These are phyloP conservation scores for Brasenia schreberi DNA, from an alignment of 164 flowering plant genomes.

Conservation along the genomic window DNA sequence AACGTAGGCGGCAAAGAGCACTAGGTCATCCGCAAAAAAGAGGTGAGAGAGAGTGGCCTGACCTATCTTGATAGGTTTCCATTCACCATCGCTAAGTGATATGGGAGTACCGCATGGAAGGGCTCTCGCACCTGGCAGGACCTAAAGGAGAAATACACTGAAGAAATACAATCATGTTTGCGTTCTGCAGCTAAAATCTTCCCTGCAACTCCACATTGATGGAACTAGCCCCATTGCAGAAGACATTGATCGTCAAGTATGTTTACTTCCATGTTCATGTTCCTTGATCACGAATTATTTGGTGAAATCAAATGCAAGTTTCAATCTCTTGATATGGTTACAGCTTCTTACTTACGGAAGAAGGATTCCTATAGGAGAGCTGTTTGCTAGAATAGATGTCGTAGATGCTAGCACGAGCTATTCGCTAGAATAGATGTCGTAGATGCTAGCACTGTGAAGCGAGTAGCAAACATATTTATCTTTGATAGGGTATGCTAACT, in stretches of 20 bases:
- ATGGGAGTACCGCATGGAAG: no score
- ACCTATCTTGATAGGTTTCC: no score
- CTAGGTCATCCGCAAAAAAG: no score
- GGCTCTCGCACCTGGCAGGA: no score
- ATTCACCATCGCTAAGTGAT: no score
- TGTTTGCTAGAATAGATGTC: conserved; percentile 90
- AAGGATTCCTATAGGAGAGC: conserved; percentile 76
- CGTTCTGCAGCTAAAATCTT: conserved; percentile 72
- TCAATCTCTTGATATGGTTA: conserved; percentile 4
- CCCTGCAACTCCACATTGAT: conserved; percentile 79
- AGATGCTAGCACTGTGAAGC: conserved; percentile 76
- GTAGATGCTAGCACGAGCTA: no score
- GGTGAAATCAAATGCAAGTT: no score
- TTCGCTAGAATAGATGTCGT: conserved; percentile 94
- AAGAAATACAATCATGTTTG: no score
- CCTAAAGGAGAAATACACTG: no score
- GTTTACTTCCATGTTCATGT: background rate
- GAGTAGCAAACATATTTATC: conserved; percentile 80
- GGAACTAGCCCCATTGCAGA: conserved; percentile 93
- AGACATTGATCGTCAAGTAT: conserved; percentile 98
- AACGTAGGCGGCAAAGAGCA: no score
- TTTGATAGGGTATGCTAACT: conserved; percentile 61
- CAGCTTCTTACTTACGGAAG: conserved; percentile 91
- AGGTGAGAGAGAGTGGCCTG: no score
- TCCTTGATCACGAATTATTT: no score